phyloP scores from a whole-genome alignment of 2,329 filamentous ascomycete genomes.

The Magnaporthales sp. region DNA sequence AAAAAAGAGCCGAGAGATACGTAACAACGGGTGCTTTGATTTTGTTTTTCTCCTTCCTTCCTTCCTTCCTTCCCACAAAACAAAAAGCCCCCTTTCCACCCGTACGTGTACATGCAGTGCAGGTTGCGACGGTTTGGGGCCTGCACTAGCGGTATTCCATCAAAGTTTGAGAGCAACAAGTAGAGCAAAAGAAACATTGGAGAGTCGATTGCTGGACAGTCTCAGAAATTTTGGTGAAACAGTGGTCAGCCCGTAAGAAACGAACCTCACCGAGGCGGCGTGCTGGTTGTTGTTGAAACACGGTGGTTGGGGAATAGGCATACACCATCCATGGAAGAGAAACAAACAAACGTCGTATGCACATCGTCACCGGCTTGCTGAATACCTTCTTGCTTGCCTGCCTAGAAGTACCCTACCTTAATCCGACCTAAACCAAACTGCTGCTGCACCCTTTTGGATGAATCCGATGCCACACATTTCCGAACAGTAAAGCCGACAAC shows the following conservation, averaged over 20 bases:
- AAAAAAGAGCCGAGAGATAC: background rate
- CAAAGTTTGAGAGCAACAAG: background rate
- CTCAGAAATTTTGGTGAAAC: background rate
- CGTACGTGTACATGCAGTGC: no score
- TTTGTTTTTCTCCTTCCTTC: background rate
- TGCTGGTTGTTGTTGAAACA: background rate
- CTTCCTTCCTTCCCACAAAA: background rate
- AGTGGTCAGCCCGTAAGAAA: background rate
- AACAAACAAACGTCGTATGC: no score
- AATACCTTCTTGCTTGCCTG: background rate
- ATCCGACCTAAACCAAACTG: background rate
- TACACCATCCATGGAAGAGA: no score
- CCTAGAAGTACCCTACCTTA: background rate
- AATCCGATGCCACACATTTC: background rate
- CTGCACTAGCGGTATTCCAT: background rate
- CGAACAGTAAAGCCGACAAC: background rate
- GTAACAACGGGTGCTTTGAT: background rate
- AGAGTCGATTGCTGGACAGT: background rate
- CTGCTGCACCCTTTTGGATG: background rate
- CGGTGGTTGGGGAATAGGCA: background rate
- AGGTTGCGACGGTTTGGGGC: background rate
- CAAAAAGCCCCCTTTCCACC: background rate
- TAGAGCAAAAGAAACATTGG: background rate
- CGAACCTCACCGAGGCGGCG: background rate
- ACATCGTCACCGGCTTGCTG: background rate